Percentiles rank a stretch among this genome's conserved stretches.
Conservation (phyloP, 208 protist species). For the Crithidia expoeki region DNA sequence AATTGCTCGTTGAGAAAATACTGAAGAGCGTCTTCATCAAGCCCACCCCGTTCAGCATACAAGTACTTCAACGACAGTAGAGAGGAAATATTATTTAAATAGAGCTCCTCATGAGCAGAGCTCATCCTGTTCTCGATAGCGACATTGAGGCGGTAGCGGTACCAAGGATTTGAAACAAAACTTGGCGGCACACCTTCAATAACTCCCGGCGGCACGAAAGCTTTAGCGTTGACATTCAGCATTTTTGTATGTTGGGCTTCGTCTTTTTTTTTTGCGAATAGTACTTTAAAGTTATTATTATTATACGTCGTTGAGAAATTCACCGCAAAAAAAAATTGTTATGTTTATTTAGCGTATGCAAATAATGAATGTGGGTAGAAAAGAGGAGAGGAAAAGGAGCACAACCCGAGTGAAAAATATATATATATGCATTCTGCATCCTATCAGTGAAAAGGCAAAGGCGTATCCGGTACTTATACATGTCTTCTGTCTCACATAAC, state of each 20-base stretch:
- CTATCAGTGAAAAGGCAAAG: neutral
- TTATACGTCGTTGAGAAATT: too few relatives aligned
- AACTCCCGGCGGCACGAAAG: slow-evolving; percentile 64
- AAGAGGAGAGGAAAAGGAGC: neutral
- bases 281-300: neutral
- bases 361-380: neutral
- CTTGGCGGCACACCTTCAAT: slow-evolving; percentile 24
- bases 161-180: slow-evolving; percentile 41
- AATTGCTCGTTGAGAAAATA: slow-evolving; percentile 60
- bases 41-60: slow-evolving; percentile 47
- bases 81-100: slow-evolving; percentile 49
- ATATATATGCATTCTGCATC: neutral
- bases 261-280: slow-evolving; percentile 14
- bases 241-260: slow-evolving; percentile 23
- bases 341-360: neutral
- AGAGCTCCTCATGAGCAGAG: slow-evolving; percentile 36
- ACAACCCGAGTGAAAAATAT: neutral
- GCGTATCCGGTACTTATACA: too few relatives aligned
- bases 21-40: slow-evolving; percentile 56
- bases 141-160: slow-evolving; percentile 64
- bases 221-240: slow-evolving; percentile 82
- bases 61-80: slow-evolving; percentile 56
- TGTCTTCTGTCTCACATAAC: too few relatives aligned
- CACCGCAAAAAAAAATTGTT: neutral
- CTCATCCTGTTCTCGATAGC: slow-evolving; percentile 33